Base-by-base conservation (phyloP, 2,329 filamentous ascomycete species). In the Fusarium neocosmosporiellum region DNA sequence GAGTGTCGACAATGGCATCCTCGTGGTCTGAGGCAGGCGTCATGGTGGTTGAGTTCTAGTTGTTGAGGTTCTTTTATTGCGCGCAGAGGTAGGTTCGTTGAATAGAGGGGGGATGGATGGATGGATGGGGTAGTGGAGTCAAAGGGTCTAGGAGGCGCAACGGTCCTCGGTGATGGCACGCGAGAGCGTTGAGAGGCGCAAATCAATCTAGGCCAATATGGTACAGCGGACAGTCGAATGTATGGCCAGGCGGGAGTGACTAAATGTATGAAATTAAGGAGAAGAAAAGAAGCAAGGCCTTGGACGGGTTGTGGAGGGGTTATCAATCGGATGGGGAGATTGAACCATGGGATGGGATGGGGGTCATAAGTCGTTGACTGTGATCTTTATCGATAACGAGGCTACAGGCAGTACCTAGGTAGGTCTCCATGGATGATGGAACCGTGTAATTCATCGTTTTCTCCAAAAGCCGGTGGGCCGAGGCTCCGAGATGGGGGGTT, bases 11-110 rank as follows among this genome's bases (percentile, higher is more conserved):
- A 66, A 70, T 59, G 34, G 69, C 67, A 50, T 78, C 74, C 59
- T 77, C 75, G 53, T 78, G 75, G 41, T 77, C 65, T 7, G 65
- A 77, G 58, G 72, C 74, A 64, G 75, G 75, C 46, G 75, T 75
- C 75, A 77, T 77, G 36, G 63, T 48, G 60, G 65, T 59, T 37
- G 29, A 59, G 11, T 29, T 46, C 24, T n/a, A 18, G 43, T 31
- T 31, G 46, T 50, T 50, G 46, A 50, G 27, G 27, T 5, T 57
- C 48, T 57, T 27, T 43, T 60, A 20, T 60, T 48, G 27, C 59
- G 54, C 60, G 53, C 57, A 67, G 27, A 36, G 27, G 48, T n/a
- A 71, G 50, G 62, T n/a, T 41, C 41, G 33, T 66, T 59, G 41
- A 29, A 64, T 63, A 36, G 62, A 67, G 71, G 68, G 59, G 68